Conservation (phyloP, 257 asterid species). For the Solanum medicagineum region DNA sequence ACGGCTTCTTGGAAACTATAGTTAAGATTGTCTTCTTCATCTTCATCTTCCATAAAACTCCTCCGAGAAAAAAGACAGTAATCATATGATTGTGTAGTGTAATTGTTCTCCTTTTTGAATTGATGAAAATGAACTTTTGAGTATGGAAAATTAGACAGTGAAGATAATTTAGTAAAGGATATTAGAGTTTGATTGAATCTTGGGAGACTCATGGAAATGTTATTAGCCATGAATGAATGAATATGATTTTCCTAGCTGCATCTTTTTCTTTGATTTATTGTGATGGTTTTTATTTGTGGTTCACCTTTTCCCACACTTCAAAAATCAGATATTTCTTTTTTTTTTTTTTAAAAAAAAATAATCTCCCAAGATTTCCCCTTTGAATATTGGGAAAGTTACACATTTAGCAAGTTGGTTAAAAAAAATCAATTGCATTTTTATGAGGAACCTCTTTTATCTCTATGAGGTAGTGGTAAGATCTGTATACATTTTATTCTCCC, state of each 20-base stretch:
- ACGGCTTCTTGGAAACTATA: conserved; percentile 58
- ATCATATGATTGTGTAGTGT: conserved; percentile 17
- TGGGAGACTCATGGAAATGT: background rate
- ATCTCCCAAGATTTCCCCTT: background rate
- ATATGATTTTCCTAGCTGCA: background rate
- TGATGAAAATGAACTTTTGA: conserved; percentile 1
- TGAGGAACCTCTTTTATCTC: too few species aligned
- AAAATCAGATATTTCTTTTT: background rate
- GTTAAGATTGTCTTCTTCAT: conserved; percentile 12
- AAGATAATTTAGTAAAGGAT: background rate
- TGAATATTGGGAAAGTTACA: background rate
- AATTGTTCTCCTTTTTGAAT: background rate
- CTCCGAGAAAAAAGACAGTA: conserved; percentile 35
- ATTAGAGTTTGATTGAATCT: background rate
- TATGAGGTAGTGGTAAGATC: too few species aligned
- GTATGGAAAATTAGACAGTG: background rate
- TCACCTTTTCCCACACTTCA: background rate
- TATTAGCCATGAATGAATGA: background rate
- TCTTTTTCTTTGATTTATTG: background rate
- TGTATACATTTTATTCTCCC: too few species aligned
- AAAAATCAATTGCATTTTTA: too few species aligned
- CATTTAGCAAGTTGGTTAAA: background rate
- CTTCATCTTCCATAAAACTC: conserved; percentile 31
- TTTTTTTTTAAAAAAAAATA: background rate
- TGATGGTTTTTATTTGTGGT: background rate